Base-by-base conservation (phyloP, 768 basidiomycete species). In the Tricholoma hemisulphureum region DNA sequence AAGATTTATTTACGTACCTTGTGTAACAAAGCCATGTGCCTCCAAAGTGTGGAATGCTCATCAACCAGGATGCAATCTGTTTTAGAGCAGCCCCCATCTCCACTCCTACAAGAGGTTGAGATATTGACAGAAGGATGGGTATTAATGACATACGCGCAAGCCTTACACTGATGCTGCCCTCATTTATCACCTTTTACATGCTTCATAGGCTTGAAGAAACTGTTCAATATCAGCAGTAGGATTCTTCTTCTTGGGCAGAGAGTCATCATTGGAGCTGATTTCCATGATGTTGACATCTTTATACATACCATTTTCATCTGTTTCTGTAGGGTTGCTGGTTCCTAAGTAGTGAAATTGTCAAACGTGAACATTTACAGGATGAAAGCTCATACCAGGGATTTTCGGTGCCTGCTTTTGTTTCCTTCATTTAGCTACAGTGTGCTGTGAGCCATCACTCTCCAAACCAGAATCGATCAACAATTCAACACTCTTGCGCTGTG, bases 281-380 rank as follows among this genome's bases (percentile, higher is more conserved):
- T 48, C 32, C 26, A 56, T 56, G 45, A 56, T n/a, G 16, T 56
- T 56, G 55, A 56, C 46, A 50, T 56, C 45, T 10, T 50, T 46
- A 20, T 56, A 56, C 45, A 56, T 43, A 21, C 41, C 41, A 43
- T 43, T 43, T 9, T 23, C 20, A 10, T 43, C 41, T 21, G 6
- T 43, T 43, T 43, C 20, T 21, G 41, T 18, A 9, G 20, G 2
- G 18, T 43, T 21, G 23, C 21, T 43, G 20, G 41, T 13, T 21
- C 23, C 41, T 32, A 2, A 21, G 41, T 43, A 23, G 20, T 23
- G 21, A 21, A 21, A 43, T 21, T 43, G 23, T 21, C 11, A 43
- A 21, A 43, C n/a, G n/a, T n/a, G 20, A 18, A 21, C 23, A 43
- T 39, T 18, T 2, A 18, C n/a, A 18, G 10, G 11, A 43, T 43